A percentile compares a stretch with the other conserved stretches of the same genome.
Conservation (phyloP, 73 alveolate species). For the Effrenium voratum region DNA sequence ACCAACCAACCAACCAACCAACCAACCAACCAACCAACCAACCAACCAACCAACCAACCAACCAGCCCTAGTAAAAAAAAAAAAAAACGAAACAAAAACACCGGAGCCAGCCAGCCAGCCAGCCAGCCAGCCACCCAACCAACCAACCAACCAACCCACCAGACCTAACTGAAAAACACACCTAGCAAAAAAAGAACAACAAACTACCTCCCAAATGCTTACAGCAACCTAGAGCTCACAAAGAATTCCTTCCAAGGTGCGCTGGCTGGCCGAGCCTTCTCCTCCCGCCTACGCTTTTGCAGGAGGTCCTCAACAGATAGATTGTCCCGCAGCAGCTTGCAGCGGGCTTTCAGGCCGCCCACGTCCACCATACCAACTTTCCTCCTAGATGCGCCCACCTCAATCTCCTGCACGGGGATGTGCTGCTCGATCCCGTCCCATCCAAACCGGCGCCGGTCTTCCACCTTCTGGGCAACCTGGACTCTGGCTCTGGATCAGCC, state of each 20-base stretch:
- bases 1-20: too few species aligned
- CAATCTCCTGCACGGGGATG: constrained; percentile 35
- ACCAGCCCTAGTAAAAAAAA: too few species aligned
- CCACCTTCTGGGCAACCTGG: constrained; percentile 84
- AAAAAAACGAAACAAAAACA: too few species aligned
- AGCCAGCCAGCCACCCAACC: too few species aligned
- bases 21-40: too few species aligned
- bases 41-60: too few species aligned
- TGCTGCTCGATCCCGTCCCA: constrained; percentile 46
- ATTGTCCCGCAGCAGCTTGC: constrained; percentile 9
- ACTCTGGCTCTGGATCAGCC: too few species aligned
- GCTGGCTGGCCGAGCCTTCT: constrained; percentile 28
- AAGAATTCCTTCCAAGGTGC: constrained; percentile 1
- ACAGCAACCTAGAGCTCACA: background rate
- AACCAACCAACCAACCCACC: too few species aligned
- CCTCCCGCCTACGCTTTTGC: constrained; percentile 29
- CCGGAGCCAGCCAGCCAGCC: too few species aligned
- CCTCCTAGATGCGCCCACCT: constrained; percentile 8
- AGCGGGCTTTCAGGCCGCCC: constrained; percentile 49
- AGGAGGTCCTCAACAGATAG: background rate
- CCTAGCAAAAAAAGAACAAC: background rate
- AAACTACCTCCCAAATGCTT: too few species aligned
- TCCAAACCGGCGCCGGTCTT: constrained; percentile 59
- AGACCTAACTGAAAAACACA: background rate
- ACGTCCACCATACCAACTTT: constrained; percentile 77